Conservation (phyloP, 2,329 filamentous ascomycete genomes). For the Curvularia lunata region DNA sequence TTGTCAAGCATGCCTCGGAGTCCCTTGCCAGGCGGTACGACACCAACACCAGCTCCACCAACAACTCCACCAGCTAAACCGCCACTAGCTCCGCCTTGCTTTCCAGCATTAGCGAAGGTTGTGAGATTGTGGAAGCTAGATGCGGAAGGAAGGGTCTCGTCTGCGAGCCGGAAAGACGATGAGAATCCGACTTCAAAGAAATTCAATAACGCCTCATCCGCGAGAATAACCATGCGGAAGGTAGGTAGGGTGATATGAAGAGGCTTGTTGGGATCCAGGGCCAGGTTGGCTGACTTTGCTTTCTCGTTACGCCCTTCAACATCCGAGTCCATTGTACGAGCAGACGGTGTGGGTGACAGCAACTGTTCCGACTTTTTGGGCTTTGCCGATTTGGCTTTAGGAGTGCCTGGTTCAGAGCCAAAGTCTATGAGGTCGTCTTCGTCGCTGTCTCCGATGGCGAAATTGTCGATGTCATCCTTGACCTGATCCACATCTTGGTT, state of each 20-base stretch:
- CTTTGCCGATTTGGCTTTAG: slow-evolving; percentile 43
- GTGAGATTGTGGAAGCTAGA: slow-evolving; percentile 74
- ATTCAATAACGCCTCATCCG: slow-evolving; percentile 91
- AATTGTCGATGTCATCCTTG: slow-evolving; percentile 59
- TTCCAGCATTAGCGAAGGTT: slow-evolving; percentile 75
- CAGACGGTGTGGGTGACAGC: slow-evolving; percentile 35
- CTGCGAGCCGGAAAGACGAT: slow-evolving; percentile 86
- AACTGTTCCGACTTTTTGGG: slow-evolving; percentile 32
- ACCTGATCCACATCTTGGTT: slow-evolving; percentile 38
- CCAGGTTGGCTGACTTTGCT: slow-evolving; percentile 81
- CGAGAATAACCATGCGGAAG: slow-evolving; percentile 97
- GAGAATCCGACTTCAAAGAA: slow-evolving; percentile 98
- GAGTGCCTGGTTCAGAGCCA: slow-evolving; percentile 48
- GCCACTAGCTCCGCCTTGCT: slow-evolving; percentile 52
- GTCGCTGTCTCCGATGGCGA: slow-evolving; percentile 75
- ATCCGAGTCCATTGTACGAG: slow-evolving; percentile 32
- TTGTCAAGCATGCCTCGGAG: slow-evolving; percentile 93
- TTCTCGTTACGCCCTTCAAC: slow-evolving; percentile 54
- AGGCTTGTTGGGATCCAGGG: slow-evolving; percentile 89
- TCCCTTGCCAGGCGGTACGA: slow-evolving; percentile 71
- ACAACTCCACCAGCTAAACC: slow-evolving; percentile 52
- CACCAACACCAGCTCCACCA: slow-evolving; percentile 55
- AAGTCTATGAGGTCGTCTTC: slow-evolving; percentile 70
- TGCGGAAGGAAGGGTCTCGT: slow-evolving; percentile 60
- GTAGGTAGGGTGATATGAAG: slow-evolving; percentile 95